Percentiles rank a stretch among this genome's conserved stretches.
Evolutionary conservation across 2,329 filamentous ascomycete genomes (phyloP).

Genomic region (Fusarium cyanostomum): DNA sequence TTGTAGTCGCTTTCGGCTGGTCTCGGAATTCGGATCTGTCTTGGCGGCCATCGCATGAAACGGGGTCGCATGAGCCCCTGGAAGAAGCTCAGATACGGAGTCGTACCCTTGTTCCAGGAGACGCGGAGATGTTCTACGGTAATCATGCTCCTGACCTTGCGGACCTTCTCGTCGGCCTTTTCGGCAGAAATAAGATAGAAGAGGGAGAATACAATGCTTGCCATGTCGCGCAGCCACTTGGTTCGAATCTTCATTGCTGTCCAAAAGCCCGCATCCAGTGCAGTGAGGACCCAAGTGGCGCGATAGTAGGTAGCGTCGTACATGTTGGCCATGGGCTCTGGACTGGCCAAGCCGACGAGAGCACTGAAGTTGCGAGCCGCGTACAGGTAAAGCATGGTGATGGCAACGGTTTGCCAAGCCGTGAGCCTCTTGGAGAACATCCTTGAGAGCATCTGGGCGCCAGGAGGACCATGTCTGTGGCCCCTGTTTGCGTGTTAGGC

Average conservation of each 20-base stretch:
- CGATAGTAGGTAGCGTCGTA: conserved; percentile 94
- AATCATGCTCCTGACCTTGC: conserved; percentile 85
- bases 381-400: conserved; percentile 92
- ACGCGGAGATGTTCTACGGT: conserved; percentile 92
- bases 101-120: conserved; percentile 94
- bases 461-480: conserved; percentile 86
- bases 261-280: conserved; percentile 96
- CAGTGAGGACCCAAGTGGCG: conserved; percentile 96
- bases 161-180: conserved; percentile 94
- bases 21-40: conserved; percentile 84
- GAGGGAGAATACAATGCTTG: conserved; percentile 82
- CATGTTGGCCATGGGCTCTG: conserved; percentile 92
- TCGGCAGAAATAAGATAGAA: conserved; percentile 96
- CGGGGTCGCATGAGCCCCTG: conserved; percentile 79
- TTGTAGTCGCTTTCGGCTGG: conserved; percentile 83
- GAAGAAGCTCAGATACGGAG: conserved; percentile 81
- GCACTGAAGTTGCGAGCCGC: conserved; percentile 93
- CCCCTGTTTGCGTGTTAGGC: conserved; percentile 65
- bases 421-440: conserved; percentile 77
- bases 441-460: conserved; percentile 75
- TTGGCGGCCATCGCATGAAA: conserved; percentile 81
- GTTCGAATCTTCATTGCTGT: conserved; percentile 90
- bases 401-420: conserved; percentile 86
- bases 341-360: conserved; percentile 87
- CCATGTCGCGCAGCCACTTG: conserved; percentile 83